A percentile compares a stretch with the other conserved stretches of the same genome.
Conservation (phyloP, 1,284 basidiomycete species). For the Apiotrichum siamense region DNA sequence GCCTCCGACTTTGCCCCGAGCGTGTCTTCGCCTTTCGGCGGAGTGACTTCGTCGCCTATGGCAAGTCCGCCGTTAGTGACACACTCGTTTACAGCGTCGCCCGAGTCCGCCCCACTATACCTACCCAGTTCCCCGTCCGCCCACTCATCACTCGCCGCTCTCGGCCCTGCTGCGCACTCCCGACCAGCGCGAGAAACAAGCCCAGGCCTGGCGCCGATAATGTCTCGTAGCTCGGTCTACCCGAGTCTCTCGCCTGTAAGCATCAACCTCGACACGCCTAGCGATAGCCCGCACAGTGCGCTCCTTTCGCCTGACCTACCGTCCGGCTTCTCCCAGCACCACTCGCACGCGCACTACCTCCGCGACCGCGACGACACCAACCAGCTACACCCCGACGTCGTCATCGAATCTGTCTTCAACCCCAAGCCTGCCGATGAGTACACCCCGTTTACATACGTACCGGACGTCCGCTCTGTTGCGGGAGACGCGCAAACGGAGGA, state of each 20-base stretch:
- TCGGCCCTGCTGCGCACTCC: too few relatives aligned
- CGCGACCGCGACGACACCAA: neutral
- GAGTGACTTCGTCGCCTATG: slow-evolving; percentile 1
- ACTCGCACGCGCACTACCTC: slow-evolving; percentile 4
- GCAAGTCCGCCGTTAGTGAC: neutral
- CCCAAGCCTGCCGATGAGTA: slow-evolving; percentile 27
- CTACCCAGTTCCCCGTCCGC: neutral
- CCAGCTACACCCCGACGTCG: slow-evolving; percentile 26
- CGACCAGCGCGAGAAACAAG: too few relatives aligned
- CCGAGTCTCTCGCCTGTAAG: slow-evolving; percentile 1
- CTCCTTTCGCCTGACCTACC: neutral
- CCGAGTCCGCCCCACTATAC: neutral
- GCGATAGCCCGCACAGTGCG: neutral
- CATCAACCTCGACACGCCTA: slow-evolving; percentile 2
- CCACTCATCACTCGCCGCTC: too few relatives aligned
- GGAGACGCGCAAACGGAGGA: too few relatives aligned
- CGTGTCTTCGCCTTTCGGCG: too few relatives aligned
- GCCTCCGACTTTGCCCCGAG: too few relatives aligned
- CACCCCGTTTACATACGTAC: slow-evolving; percentile 39
- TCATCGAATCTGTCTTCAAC: slow-evolving; percentile 44
- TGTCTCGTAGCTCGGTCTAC: neutral
- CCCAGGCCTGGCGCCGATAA: neutral
- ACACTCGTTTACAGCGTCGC: neutral
- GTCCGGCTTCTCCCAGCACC: neutral
- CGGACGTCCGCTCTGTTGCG: too few relatives aligned